phyloP scores from a whole-genome alignment of 768 basidiomycete genomes.

The Glaciozyma antarctica region DNA sequence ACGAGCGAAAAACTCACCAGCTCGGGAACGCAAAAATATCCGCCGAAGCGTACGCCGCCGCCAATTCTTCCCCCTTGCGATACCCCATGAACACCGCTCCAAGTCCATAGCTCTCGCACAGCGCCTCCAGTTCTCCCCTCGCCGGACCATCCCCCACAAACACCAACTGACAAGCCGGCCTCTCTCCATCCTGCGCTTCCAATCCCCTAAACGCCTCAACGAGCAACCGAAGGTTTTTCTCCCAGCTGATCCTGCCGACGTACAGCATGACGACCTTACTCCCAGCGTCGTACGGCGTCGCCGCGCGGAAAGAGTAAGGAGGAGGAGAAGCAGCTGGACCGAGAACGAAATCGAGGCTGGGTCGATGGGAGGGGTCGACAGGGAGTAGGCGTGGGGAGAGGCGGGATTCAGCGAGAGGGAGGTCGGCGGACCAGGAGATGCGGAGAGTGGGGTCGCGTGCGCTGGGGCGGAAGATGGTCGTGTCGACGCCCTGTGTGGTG shows the following conservation, averaged over 20 bases:
- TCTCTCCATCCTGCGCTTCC: constrained; percentile 1
- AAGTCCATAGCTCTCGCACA: constrained; percentile 37
- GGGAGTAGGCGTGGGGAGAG: constrained; percentile 14
- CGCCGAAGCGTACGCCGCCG: constrained; percentile 43
- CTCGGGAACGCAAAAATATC: constrained; percentile 46
- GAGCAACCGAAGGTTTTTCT: constrained; percentile 45
- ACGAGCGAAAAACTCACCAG: constrained; percentile 35
- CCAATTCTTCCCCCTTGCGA: constrained; percentile 40
- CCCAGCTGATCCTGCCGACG: constrained; percentile 43
- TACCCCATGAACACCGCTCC: constrained; percentile 43
- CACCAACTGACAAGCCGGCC: constrained; percentile 36
- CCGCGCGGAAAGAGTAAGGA: constrained; percentile 2
- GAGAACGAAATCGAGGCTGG: neutral
- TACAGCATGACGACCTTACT: constrained; percentile 39
- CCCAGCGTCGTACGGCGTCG: neutral
- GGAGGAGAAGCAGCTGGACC: constrained; percentile 12
- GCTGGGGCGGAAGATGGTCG: constrained; percentile 38
- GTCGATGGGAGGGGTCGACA: neutral
- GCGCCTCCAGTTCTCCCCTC: constrained; percentile 37
- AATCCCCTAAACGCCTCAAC: constrained; percentile 41
- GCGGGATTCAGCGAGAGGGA: constrained; percentile 10
- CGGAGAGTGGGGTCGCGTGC: constrained; percentile 36
- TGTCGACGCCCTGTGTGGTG: constrained; percentile 38
- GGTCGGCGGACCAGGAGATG: constrained; percentile 36
- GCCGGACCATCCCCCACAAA: constrained; percentile 46